Conservation (phyloP, 1,284 basidiomycete genomes). For the Xerocomus nothofagi region DNA sequence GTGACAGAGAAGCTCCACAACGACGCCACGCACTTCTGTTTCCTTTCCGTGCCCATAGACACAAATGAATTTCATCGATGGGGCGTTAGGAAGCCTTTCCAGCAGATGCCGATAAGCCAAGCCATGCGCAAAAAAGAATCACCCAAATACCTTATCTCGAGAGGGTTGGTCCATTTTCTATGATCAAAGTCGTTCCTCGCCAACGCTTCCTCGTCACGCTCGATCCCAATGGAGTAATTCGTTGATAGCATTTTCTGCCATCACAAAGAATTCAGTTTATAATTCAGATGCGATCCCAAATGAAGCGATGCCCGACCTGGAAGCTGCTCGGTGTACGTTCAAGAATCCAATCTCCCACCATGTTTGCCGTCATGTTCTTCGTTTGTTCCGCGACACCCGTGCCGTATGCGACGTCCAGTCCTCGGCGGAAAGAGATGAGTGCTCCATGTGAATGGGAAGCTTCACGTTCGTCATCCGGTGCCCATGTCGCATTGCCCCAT, state of each 20-base stretch:
- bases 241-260: slow-evolving; percentile 80
- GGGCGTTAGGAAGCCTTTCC: slow-evolving; percentile 82
- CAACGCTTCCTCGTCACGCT: slow-evolving; percentile 69
- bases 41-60: slow-evolving; percentile 96
- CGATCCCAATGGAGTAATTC: slow-evolving; percentile 95
- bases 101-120: not conserved
- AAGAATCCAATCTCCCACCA: slow-evolving; percentile 80
- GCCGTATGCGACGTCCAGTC: not conserved
- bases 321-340: slow-evolving; percentile 84
- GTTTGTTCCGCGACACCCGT: slow-evolving; percentile 27
- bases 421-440: slow-evolving; percentile 76
- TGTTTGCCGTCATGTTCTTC: slow-evolving; percentile 78
- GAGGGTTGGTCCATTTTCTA: slow-evolving; percentile 92
- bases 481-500: slow-evolving; percentile 79
- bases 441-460: slow-evolving; percentile 74
- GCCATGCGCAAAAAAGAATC: not conserved
- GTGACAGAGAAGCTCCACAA: not conserved
- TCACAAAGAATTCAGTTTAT: slow-evolving; percentile 1
- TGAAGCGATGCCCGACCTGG: slow-evolving; percentile 50
- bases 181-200: slow-evolving; percentile 70
- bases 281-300: not conserved
- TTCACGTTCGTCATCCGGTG: slow-evolving; percentile 76
- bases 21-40: slow-evolving; percentile 69
- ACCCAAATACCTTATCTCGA: slow-evolving; percentile 72
- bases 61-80: slow-evolving; percentile 92